Conservation (phyloP, 495 filamentous ascomycete species). For the Penicillium crystallinum region DNA sequence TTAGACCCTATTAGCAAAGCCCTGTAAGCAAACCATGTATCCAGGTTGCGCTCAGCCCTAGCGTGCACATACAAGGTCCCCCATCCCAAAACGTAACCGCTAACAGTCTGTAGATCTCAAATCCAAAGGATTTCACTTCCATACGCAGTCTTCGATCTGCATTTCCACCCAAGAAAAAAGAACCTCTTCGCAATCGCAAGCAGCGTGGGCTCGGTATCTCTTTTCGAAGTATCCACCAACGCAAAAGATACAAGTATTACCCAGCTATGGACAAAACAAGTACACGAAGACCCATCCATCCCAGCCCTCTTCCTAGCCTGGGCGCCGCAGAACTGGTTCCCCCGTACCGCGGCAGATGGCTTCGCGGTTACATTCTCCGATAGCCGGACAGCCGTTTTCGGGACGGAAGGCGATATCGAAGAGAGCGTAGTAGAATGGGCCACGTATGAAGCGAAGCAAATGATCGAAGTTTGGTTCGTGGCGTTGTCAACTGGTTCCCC, state of each 20-base stretch:
- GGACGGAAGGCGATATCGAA: constrained; percentile 17
- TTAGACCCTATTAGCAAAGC: constrained; percentile 35
- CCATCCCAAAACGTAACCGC: not conserved
- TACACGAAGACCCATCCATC: constrained; percentile 46
- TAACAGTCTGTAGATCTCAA: constrained; percentile 22
- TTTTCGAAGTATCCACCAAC: constrained; percentile 47
- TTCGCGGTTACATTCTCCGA: constrained; percentile 66
- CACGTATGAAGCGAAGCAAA: constrained; percentile 29
- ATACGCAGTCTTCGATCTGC: constrained; percentile 78
- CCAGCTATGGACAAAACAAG: constrained; percentile 32
- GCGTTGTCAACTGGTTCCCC: constrained; percentile 20
- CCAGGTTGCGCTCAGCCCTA: not conserved
- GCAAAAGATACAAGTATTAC: constrained; percentile 15
- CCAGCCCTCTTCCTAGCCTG: constrained; percentile 70
- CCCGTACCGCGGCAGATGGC: constrained; percentile 32
- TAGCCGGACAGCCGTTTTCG: constrained; percentile 52
- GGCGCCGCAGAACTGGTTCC: constrained; percentile 50
- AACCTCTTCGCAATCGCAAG: constrained; percentile 62
- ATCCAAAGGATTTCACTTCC: constrained; percentile 48
- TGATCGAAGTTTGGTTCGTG: constrained; percentile 46
- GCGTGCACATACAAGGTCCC: not conserved
- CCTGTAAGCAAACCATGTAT: constrained; percentile 42
- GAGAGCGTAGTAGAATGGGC: constrained; percentile 19
- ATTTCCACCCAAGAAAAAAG: constrained; percentile 61
- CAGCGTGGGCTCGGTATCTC: constrained; percentile 61